Evolutionary conservation across 208 protist genomes (phyloP).

Genomic region (Leptomonas seymouri): DNA sequence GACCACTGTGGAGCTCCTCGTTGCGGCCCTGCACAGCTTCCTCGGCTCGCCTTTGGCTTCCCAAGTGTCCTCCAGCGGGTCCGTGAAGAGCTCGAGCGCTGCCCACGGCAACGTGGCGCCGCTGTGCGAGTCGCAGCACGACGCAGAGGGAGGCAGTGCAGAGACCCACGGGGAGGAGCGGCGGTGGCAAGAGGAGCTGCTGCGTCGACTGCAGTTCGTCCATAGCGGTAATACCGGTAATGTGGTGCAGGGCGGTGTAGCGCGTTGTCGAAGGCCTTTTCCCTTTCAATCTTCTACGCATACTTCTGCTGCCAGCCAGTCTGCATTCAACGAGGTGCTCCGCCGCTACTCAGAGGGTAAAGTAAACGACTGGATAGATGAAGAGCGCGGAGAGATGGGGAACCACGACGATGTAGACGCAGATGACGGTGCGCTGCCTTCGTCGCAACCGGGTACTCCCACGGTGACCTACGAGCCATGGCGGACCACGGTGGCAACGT

Average conservation of each 20-base stretch:
- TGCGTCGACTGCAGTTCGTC: conserved; percentile 5
- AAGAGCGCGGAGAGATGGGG: neutral
- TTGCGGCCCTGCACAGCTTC: conserved; percentile 3
- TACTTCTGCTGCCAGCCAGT: neutral
- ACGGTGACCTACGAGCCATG: conserved; percentile 16
- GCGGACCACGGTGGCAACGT: conserved; percentile 18
- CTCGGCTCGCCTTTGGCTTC: neutral
- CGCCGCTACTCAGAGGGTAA: neutral
- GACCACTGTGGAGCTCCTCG: conserved; percentile 11
- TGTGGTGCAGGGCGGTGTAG: neutral
- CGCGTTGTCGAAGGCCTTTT: conserved; percentile 9
- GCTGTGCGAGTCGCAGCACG: neutral
- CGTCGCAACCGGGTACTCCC: neutral
- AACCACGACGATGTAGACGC: neutral
- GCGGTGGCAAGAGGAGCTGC: conserved; percentile 16
- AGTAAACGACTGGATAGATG: neutral
- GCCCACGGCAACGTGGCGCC: neutral
- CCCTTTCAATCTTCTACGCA: neutral
- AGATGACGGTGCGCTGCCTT: neutral
- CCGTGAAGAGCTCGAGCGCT: neutral
- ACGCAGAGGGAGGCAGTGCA: neutral
- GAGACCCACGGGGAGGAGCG: neutral
- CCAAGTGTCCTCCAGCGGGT: neutral
- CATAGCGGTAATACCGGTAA: neutral
- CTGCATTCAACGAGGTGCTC: neutral